These are phyloP conservation scores for Seiridium unicorne DNA, from an alignment of 2,329 filamentous ascomycete genomes.

Conservation along the genomic window DNA sequence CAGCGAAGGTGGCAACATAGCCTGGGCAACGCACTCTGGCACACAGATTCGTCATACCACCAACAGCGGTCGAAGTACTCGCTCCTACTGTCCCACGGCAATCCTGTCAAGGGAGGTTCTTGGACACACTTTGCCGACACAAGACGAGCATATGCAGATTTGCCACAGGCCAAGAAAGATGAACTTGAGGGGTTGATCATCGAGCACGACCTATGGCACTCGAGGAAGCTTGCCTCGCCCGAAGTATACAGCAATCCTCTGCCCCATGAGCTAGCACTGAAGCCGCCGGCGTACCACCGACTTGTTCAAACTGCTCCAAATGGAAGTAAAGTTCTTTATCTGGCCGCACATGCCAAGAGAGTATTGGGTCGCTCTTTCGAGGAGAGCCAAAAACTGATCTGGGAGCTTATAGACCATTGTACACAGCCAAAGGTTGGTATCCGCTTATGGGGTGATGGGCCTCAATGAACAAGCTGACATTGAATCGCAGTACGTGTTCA, in stretches of 20 bases:
- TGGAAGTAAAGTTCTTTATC: slow-evolving; percentile 21
- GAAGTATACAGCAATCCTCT: slow-evolving; percentile 6
- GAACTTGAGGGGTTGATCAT: slow-evolving; percentile 21
- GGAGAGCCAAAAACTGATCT: slow-evolving; percentile 23
- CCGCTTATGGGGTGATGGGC: background rate
- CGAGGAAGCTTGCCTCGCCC: slow-evolving; percentile 11
- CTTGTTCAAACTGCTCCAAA: slow-evolving; percentile 22
- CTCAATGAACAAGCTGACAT: background rate
- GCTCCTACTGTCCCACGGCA: slow-evolving; percentile 17
- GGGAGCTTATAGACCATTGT: slow-evolving; percentile 23
- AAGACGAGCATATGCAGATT: slow-evolving; percentile 17
- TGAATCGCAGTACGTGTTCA: slow-evolving; percentile 21
- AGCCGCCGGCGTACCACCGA: slow-evolving; percentile 22
- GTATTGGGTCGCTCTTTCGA: slow-evolving; percentile 16
- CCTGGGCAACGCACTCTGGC: slow-evolving; percentile 25
- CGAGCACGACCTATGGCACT: slow-evolving; percentile 21
- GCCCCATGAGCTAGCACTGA: slow-evolving; percentile 18
- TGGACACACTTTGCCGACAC: slow-evolving; percentile 22
- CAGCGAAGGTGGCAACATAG: slow-evolving; percentile 22
- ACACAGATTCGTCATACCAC: slow-evolving; percentile 25
- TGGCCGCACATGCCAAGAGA: slow-evolving; percentile 24
- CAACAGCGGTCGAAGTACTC: slow-evolving; percentile 26
- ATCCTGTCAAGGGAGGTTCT: slow-evolving; percentile 13
- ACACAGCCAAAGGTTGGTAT: slow-evolving; percentile 18
- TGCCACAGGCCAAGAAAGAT: slow-evolving; percentile 19